These are phyloP conservation scores for Hygrophila difformis DNA, from an alignment of 257 asterid genomes.

Conservation along the genomic window DNA sequence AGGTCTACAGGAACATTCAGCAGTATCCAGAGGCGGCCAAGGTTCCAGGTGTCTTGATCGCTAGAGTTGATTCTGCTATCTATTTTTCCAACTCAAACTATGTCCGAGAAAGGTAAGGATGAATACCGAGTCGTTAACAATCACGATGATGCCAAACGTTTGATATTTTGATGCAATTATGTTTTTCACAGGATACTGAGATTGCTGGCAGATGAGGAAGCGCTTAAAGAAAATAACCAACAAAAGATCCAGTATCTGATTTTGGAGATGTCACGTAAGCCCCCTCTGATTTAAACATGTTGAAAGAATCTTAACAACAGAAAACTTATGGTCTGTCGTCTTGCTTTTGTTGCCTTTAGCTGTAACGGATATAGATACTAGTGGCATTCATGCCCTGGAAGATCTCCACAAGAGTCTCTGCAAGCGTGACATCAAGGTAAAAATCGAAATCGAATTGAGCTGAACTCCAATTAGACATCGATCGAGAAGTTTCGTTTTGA, in stretches of 20 bases:
- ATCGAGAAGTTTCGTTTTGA: no score
- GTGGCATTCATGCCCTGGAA: constrained; percentile 81
- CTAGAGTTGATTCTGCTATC: constrained; percentile 67
- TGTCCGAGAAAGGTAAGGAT: constrained; percentile 54
- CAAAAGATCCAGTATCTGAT: constrained; percentile 41
- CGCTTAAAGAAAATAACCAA: constrained; percentile 14
- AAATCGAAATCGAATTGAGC: no score
- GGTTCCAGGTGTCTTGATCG: constrained; percentile 45
- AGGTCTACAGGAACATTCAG: constrained; percentile 53
- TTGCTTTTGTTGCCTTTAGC: constrained; percentile 32
- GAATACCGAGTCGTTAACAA: no score
- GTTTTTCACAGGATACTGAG: constrained; percentile 35
- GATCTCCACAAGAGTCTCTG: constrained; percentile 49
- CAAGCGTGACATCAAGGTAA: constrained; percentile 54
- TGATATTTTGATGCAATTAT: not conserved
- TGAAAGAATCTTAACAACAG: no score
- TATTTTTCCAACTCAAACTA: constrained; percentile 71
- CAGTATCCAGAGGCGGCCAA: constrained; percentile 71
- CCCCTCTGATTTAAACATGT: no score
- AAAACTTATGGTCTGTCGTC: no score
- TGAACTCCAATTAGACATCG: no score
- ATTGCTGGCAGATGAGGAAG: constrained; percentile 57
- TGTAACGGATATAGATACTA: constrained; percentile 82
- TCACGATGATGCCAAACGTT: no score
- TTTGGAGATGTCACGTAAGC: constrained; percentile 53